These are phyloP conservation scores for Exophiala viscosa DNA, from an alignment of 2,329 filamentous ascomycete genomes.

Conservation along the genomic window DNA sequence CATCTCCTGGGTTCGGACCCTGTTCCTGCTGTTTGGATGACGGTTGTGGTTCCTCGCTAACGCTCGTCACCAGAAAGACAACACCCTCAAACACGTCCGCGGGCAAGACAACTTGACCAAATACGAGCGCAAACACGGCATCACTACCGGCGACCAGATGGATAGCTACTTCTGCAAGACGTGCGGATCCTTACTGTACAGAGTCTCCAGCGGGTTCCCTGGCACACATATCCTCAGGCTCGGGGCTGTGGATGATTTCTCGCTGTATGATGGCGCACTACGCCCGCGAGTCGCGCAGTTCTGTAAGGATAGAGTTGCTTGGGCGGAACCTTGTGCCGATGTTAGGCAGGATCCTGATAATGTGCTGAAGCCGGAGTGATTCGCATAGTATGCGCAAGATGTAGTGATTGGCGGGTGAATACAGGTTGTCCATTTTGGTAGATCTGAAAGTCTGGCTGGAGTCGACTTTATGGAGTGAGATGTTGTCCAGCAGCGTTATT, in stretches of 20 bases:
- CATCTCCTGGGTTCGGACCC: too few relatives aligned
- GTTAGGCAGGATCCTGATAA: too few relatives aligned
- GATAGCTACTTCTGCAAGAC: slow-evolving; percentile 3
- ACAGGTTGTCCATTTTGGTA: too few relatives aligned
- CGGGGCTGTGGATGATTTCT: slow-evolving; percentile 1
- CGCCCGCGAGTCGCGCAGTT: slow-evolving; percentile 2
- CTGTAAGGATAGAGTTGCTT: neutral
- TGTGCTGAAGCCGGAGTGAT: too few relatives aligned
- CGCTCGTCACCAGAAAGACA: too few relatives aligned
- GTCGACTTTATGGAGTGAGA: too few relatives aligned
- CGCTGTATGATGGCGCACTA: neutral
- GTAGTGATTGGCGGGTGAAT: too few relatives aligned
- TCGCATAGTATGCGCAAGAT: too few relatives aligned
- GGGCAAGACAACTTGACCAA: neutral
- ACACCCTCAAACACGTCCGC: neutral
- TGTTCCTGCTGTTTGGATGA: too few relatives aligned
- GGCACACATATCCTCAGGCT: neutral
- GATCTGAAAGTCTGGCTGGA: too few relatives aligned
- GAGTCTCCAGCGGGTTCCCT: neutral
- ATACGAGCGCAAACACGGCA: slow-evolving; percentile 1
- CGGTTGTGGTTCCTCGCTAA: too few relatives aligned
- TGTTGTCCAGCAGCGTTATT: too few relatives aligned
- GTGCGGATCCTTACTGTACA: slow-evolving; percentile 3
- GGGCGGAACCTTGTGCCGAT: neutral
- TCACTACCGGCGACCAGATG: slow-evolving; percentile 1